A percentile compares a stretch with the other conserved stretches of the same genome.
phyloP scores from a whole-genome alignment of 2,329 filamentous ascomycete genomes.

The Aspergillus tamarii region DNA sequence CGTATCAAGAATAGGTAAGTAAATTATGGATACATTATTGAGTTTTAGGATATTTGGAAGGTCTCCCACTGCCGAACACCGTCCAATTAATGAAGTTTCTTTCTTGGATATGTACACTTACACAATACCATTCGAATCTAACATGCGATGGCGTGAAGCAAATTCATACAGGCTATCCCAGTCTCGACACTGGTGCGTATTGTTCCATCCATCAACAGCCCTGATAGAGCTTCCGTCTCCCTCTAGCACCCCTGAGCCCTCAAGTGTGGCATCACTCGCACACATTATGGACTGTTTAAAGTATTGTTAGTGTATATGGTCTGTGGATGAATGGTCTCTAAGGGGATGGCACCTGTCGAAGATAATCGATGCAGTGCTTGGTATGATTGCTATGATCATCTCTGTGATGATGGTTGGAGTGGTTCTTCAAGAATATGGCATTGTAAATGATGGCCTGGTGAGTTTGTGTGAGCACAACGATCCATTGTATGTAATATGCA shows the following conservation, averaged over 20 bases:
- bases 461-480: neutral
- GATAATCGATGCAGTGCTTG: neutral
- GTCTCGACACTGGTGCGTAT: conserved; percentile 1
- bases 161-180: neutral
- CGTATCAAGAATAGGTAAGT: neutral
- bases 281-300: neutral
- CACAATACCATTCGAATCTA: neutral
- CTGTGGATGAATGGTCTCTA: neutral
- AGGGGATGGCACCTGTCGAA: neutral
- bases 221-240: neutral
- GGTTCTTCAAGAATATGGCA: neutral
- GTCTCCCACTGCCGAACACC: neutral
- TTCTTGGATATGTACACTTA: neutral
- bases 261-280: neutral
- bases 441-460: neutral
- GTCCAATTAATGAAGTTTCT: neutral
- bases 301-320: neutral
- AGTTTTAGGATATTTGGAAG: neutral
- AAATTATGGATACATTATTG: neutral
- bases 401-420: neutral
- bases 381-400: neutral
- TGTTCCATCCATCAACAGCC: neutral
- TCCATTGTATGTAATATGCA: neutral
- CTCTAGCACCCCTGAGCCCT: neutral
- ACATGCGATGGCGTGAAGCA: neutral